Percentiles rank a stretch among this genome's conserved stretches.
These are phyloP conservation scores for Suhomyces terraborum DNA, from an alignment of 1,139 yeast genomes.

Conservation along the genomic window DNA sequence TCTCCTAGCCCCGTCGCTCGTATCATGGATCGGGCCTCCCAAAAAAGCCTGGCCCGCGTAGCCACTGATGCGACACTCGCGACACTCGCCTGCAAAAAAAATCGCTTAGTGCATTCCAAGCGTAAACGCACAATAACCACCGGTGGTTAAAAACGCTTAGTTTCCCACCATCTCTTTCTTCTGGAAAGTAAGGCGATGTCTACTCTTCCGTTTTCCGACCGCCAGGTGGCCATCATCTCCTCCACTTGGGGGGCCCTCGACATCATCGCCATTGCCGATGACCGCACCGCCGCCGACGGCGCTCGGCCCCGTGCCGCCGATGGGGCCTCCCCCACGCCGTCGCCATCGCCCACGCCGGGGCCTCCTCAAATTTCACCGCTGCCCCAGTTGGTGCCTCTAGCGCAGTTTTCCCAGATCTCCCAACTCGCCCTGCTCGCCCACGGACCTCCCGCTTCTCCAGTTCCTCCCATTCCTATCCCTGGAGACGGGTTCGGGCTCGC, in stretches of 20 bases:
- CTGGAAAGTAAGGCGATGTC: neutral
- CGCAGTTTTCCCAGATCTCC: too few relatives aligned
- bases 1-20: too few relatives aligned
- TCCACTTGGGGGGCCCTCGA: neutral
- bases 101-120: slow-evolving; percentile 1
- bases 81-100: slow-evolving; percentile 1
- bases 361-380: too few relatives aligned
- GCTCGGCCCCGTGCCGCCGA: too few relatives aligned
- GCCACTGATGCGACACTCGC: too few relatives aligned
- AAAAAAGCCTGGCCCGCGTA: too few relatives aligned
- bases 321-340: too few relatives aligned
- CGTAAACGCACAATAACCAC: slow-evolving; percentile 1
- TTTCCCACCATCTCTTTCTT: neutral
- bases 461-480: too few relatives aligned
- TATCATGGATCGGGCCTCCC: neutral
- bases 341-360: neutral
- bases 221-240: neutral
- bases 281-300: too few relatives aligned
- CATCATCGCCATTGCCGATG: neutral
- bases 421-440: neutral
- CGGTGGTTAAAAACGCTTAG: neutral
- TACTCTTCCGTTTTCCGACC: neutral
- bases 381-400: too few relatives aligned
- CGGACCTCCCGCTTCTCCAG: neutral
- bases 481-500: neutral